phyloP scores from a whole-genome alignment of 1,284 basidiomycete genomes.

The Microbotryum lychnidis-dioicae region DNA sequence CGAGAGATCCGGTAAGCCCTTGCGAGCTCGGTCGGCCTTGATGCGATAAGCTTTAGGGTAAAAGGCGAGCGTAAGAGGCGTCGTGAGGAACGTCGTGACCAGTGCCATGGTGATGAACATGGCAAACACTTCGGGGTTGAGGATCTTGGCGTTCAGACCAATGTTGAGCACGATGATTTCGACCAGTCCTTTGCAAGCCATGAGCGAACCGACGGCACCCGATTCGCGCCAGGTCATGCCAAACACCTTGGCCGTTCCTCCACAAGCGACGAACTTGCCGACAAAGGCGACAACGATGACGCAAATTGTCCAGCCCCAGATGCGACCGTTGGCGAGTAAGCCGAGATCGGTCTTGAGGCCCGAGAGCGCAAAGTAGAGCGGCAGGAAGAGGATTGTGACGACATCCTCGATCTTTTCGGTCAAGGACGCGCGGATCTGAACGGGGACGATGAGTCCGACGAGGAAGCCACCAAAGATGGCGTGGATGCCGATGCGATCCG shows the following conservation, averaged over 20 bases:
- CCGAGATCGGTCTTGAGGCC: slow-evolving; percentile 69
- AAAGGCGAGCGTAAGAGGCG: slow-evolving; percentile 41
- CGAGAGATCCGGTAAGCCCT: not conserved
- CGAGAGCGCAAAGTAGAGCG: slow-evolving; percentile 44
- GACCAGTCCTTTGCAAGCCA: slow-evolving; percentile 49
- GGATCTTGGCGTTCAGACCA: slow-evolving; percentile 67
- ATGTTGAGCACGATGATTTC: slow-evolving; percentile 81
- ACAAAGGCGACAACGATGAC: slow-evolving; percentile 72
- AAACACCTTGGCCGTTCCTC: slow-evolving; percentile 52
- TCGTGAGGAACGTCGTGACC: slow-evolving; percentile 41
- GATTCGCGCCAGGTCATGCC: slow-evolving; percentile 72
- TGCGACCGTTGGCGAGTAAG: slow-evolving; percentile 57
- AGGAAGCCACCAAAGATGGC: slow-evolving; percentile 55
- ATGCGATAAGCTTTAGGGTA: slow-evolving; percentile 39
- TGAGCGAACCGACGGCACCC: slow-evolving; percentile 76
- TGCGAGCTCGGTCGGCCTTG: slow-evolving; percentile 21
- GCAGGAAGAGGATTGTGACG: slow-evolving; percentile 58
- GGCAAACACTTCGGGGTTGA: slow-evolving; percentile 55
- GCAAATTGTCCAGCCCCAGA: slow-evolving; percentile 79
- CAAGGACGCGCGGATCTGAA: slow-evolving; percentile 62
- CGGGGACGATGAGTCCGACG: slow-evolving; percentile 78
- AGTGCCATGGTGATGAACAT: slow-evolving; percentile 60
- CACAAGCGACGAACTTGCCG: slow-evolving; percentile 67
- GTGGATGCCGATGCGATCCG: slow-evolving; percentile 70
- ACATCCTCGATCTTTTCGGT: slow-evolving; percentile 72